Evolutionary conservation across 129 eudicot species (phyloP).

Genomic region (Glebionis coronaria): DNA sequence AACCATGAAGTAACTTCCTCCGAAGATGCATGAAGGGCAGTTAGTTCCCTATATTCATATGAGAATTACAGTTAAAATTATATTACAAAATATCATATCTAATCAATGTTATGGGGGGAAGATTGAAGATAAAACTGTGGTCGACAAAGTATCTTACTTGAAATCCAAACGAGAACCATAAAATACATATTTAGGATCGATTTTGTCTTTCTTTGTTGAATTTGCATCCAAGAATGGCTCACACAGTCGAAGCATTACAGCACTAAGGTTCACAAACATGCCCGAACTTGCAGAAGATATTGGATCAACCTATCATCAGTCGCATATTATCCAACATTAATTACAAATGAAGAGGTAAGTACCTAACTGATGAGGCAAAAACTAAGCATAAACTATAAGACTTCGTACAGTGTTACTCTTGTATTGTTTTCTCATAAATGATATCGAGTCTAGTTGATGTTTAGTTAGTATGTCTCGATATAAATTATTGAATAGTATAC

Average conservation of each 20-base stretch:
- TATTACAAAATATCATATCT: conserved; percentile 6
- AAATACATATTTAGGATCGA: conserved; percentile 82
- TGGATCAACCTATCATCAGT: conserved; percentile 74
- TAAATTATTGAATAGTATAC: too few relatives aligned
- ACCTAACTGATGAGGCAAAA: not conserved
- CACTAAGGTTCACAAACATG: conserved; percentile 94
- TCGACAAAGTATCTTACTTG: conserved; percentile 45
- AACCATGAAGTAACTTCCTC: conserved; percentile 87
- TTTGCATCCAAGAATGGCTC: conserved; percentile 90
- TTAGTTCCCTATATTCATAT: conserved; percentile 54
- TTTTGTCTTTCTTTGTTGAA: conserved; percentile 79
- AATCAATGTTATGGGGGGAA: too few relatives aligned
- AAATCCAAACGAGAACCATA: conserved; percentile 69
- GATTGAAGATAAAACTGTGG: not conserved
- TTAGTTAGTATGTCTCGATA: too few relatives aligned
- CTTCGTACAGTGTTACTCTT: too few relatives aligned
- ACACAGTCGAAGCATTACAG: conserved; percentile 91
- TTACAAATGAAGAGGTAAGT: not conserved
- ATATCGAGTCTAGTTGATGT: too few relatives aligned
- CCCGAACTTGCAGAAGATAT: conserved; percentile 95
- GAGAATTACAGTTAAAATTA: conserved; percentile 1
- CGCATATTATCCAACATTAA: not conserved
- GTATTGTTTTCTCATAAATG: too few relatives aligned
- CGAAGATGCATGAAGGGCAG: conserved; percentile 96
- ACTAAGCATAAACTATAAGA: not conserved